phyloP scores from a whole-genome alignment of 371 early-diverging fungal species.

The Blakeslea trispora region DNA sequence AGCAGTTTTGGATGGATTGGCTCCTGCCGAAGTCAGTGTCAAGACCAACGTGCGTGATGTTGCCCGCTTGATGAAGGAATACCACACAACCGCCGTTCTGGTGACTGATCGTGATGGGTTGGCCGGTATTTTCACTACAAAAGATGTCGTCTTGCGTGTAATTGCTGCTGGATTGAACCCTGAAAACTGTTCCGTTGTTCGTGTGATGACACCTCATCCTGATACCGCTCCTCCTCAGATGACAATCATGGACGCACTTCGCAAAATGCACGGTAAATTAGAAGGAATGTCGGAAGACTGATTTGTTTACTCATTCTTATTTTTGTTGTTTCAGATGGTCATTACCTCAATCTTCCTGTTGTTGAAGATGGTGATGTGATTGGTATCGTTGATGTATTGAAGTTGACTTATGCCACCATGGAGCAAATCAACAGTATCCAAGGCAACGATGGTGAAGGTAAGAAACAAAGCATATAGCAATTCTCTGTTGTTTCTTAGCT shows the following conservation, averaged over 20 bases:
- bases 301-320: no score
- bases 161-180: conserved; percentile 90
- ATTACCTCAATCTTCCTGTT: conserved; percentile 89
- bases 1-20: conserved; percentile 63
- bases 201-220: conserved; percentile 95
- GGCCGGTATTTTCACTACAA: conserved; percentile 86
- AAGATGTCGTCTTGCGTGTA: conserved; percentile 90
- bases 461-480: no score
- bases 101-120: conserved; percentile 77
- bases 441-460: conserved; percentile 36
- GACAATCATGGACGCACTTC: conserved; percentile 84
- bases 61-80: conserved; percentile 81
- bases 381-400: conserved; percentile 89
- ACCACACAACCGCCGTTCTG: conserved; percentile 83
- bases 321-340: no score
- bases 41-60: conserved; percentile 87
- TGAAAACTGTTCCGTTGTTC: conserved; percentile 79
- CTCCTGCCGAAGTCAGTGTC: conserved; percentile 66
- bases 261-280: conserved; percentile 88
- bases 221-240: conserved; percentile 79
- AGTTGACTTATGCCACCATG: conserved; percentile 77
- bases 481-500: no score
- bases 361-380: conserved; percentile 69
- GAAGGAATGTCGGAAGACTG: no score
- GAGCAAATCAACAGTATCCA: conserved; percentile 58